Evolutionary conservation across 768 basidiomycete genomes (phyloP), one percentile per base, ranked within the genome.

Genomic region (Galerina marginata): DNA sequence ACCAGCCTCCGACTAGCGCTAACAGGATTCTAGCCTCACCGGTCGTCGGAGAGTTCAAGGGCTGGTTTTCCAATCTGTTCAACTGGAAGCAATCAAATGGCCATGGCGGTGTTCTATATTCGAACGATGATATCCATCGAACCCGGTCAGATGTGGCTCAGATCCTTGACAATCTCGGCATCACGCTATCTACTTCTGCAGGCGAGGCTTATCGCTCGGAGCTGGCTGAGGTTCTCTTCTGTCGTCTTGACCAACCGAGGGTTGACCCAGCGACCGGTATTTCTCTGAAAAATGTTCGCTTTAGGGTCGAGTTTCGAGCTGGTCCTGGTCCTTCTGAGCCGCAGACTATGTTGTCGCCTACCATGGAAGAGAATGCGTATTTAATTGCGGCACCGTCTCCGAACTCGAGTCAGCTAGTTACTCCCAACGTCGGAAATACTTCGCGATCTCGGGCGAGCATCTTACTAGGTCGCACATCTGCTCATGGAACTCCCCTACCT

Each of bases 1-100:
- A 76, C 62, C 26, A 72, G 70, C 60, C 71, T 60, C 68, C 72
- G 10, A 69, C 71, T 36, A 40, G 49, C 25, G 67, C 69, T 44
- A 73, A 70, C 55, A 75, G 76, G 45, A 71, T 79, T 49, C 72
- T 86, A 44, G 77, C 84, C 6, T 86, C 90, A 14, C 90, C 90
- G n/a, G 88, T 86, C 9, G 89, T 91, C 12, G 89, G 89, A 58
- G 92, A 93, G 72, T 87, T 93, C 75, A 91, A 90, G 71, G 91
- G 90, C 37, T 97, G 96, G 96, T 96, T 99, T 75, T 92, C 93
- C 20, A 96, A 92, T 65, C 79, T 99, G 33, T 98, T 99, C 81
- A 92, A 88, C 73, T 97, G 94, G 92, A 95, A 92, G 70, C 84
- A 86, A 55, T 80, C 67, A 75, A 69, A 72, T 75, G 60, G 65